A percentile compares a stretch with the other conserved stretches of the same genome.
phyloP scores from a whole-genome alignment of 2,329 filamentous ascomycete genomes.

The Raffaelea ambrosiae region DNA sequence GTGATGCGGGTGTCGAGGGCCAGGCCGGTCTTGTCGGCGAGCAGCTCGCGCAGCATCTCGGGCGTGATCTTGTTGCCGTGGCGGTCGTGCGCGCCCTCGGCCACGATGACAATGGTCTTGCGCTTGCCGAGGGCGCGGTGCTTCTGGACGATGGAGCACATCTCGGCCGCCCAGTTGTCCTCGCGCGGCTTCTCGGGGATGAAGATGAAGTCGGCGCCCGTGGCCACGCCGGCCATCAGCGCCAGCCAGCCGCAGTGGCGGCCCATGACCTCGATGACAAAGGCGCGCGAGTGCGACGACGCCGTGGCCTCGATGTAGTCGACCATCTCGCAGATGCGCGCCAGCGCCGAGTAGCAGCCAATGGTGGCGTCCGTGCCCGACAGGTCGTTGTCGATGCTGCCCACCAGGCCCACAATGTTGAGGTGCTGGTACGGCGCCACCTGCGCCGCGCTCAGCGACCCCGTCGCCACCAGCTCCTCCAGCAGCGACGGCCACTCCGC shows the following conservation, averaged over 20 bases:
- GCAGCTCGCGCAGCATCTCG: slow-evolving; percentile 73
- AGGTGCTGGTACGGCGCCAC: slow-evolving; percentile 71
- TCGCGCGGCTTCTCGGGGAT: slow-evolving; percentile 88
- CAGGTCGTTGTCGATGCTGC: slow-evolving; percentile 97
- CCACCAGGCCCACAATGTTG: slow-evolving; percentile 94
- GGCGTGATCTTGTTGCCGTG: slow-evolving; percentile 78
- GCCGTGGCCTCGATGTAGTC: slow-evolving; percentile 97
- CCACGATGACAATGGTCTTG: slow-evolving; percentile 96
- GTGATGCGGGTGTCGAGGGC: slow-evolving; percentile 89
- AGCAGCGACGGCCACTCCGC: slow-evolving; percentile 85
- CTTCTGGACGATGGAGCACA: slow-evolving; percentile 59
- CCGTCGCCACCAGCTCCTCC: slow-evolving; percentile 69
- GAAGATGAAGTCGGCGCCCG: slow-evolving; percentile 93
- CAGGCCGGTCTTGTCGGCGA: slow-evolving; percentile 66
- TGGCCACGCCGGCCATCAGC: slow-evolving; percentile 90
- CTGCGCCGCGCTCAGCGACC: slow-evolving; percentile 63
- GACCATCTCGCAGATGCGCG: slow-evolving; percentile 89
- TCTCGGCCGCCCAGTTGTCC: slow-evolving; percentile 81
- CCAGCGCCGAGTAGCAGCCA: slow-evolving; percentile 88
- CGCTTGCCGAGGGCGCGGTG: slow-evolving; percentile 86
- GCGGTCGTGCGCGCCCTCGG: slow-evolving; percentile 84
- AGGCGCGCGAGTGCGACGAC: slow-evolving; percentile 87
- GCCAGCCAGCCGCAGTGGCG: slow-evolving; percentile 97
- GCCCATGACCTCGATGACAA: slow-evolving; percentile 98
- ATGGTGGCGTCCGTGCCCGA: slow-evolving; percentile 96